A percentile compares a stretch with the other conserved stretches of the same genome.
phyloP scores from a whole-genome alignment of 2,329 filamentous ascomycete species.

The Cercospora sp. region DNA sequence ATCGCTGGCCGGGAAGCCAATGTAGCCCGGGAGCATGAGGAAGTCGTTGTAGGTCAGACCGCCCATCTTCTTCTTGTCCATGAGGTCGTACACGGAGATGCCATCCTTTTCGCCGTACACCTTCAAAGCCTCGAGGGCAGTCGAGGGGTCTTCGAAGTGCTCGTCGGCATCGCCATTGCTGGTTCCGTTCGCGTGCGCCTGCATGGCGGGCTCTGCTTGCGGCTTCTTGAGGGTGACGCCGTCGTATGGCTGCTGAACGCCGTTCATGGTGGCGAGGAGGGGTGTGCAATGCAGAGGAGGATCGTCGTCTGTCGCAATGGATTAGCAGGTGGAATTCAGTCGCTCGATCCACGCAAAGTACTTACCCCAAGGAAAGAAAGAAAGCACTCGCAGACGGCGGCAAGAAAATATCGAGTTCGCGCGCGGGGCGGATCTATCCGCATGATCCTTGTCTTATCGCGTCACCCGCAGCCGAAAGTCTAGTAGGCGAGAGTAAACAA shows the following conservation, averaged over 20 bases:
- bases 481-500: constrained; percentile 14
- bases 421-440: constrained; percentile 4
- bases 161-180: constrained; percentile 23
- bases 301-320: constrained; percentile 14
- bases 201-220: constrained; percentile 39
- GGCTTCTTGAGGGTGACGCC: constrained; percentile 32
- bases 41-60: constrained; percentile 99
- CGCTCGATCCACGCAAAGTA: constrained; percentile 30
- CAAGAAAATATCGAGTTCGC: constrained; percentile 1
- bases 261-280: constrained; percentile 69
- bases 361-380: constrained; percentile 53
- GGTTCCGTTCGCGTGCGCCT: constrained; percentile 68
- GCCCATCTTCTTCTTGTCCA: constrained; percentile 88
- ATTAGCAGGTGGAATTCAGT: constrained; percentile 17
- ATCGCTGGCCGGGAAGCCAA: constrained; percentile 91
- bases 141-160: constrained; percentile 29
- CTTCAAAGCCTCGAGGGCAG: constrained; percentile 75
- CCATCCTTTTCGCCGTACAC: constrained; percentile 78
- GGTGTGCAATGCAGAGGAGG: background rate
- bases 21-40: constrained; percentile 92
- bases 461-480: background rate
- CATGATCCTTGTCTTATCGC: background rate
- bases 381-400: constrained; percentile 7
- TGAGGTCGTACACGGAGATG: constrained; percentile 78
- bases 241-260: constrained; percentile 55